Conservation (phyloP, 306 rosid species). For the Cicer bijugum region DNA sequence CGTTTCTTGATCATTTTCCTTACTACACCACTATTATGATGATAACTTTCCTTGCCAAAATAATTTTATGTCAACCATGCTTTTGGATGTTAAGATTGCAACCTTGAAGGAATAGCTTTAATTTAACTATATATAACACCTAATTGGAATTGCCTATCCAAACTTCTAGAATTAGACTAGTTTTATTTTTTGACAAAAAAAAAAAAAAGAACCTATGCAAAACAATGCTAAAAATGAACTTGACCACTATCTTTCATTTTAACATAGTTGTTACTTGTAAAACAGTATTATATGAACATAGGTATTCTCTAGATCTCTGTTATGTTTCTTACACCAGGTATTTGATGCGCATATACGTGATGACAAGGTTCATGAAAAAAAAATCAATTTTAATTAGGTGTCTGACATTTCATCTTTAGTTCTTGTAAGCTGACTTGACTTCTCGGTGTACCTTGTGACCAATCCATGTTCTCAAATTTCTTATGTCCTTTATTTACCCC, state of each 20-base stretch:
- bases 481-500: too few relatives aligned
- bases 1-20: background rate
- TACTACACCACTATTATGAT: background rate
- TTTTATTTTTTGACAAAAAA: too few relatives aligned
- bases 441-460: background rate
- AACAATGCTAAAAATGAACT: slow-evolving; percentile 3
- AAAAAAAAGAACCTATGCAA: background rate
- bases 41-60: slow-evolving; percentile 18
- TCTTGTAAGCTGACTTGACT: background rate
- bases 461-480: background rate
- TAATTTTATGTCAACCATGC: slow-evolving; percentile 31
- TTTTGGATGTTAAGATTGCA: slow-evolving; percentile 26
- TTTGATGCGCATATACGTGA: background rate
- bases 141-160: background rate
- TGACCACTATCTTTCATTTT: background rate
- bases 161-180: slow-evolving; percentile 12
- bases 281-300: slow-evolving; percentile 1
- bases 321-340: slow-evolving; percentile 8
- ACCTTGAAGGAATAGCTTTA: slow-evolving; percentile 7
- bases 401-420: background rate
- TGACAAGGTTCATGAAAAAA: background rate
- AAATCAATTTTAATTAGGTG: background rate
- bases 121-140: background rate
- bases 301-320: slow-evolving; percentile 6
- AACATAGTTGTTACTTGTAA: background rate